Percentiles rank a stretch among this genome's conserved stretches.
These are phyloP conservation scores for Coemansia sp. DNA, from an alignment of 192 early-diverging fungal species.

Conservation along the genomic window DNA sequence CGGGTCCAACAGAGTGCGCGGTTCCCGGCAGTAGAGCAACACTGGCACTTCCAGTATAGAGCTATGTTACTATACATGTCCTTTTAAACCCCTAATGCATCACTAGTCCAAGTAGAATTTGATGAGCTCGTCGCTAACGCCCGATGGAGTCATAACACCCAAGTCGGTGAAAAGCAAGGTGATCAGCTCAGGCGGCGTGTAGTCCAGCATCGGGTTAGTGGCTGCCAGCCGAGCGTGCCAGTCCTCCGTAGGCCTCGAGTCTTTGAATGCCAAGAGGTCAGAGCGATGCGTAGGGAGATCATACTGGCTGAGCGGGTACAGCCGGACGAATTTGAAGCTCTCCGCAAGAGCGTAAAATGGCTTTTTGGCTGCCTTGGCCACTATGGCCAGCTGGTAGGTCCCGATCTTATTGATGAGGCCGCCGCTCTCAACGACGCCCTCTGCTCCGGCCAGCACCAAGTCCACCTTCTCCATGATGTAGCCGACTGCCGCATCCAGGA, in stretches of 20 bases:
- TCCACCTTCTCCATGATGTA: constrained; percentile 96
- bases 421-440: constrained; percentile 97
- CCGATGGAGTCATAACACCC: constrained; percentile 88
- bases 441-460: constrained; percentile 94
- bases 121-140: constrained; percentile 83
- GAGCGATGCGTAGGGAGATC: constrained; percentile 80
- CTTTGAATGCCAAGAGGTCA: constrained; percentile 67
- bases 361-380: constrained; percentile 91
- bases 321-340: constrained; percentile 94
- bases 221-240: constrained; percentile 37
- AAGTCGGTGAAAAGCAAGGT: constrained; percentile 86
- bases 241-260: constrained; percentile 21
- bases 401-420: constrained; percentile 97
- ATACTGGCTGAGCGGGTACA: constrained; percentile 94
- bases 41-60: background rate
- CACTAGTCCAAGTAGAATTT: constrained; percentile 69
- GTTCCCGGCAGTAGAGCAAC: constrained; percentile 29
- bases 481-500: constrained; percentile 89
- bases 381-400: constrained; percentile 92
- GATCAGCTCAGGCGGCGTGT: constrained; percentile 90
- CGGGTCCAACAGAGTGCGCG: constrained; percentile 33
- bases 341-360: constrained; percentile 95
- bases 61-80: background rate
- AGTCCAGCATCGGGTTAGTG: constrained; percentile 82
- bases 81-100: background rate